Evolutionary conservation across 495 filamentous ascomycete genomes (phyloP), one percentile per base, ranked within the genome.

Genomic region (Paragyromitra xinjiangensis): DNA sequence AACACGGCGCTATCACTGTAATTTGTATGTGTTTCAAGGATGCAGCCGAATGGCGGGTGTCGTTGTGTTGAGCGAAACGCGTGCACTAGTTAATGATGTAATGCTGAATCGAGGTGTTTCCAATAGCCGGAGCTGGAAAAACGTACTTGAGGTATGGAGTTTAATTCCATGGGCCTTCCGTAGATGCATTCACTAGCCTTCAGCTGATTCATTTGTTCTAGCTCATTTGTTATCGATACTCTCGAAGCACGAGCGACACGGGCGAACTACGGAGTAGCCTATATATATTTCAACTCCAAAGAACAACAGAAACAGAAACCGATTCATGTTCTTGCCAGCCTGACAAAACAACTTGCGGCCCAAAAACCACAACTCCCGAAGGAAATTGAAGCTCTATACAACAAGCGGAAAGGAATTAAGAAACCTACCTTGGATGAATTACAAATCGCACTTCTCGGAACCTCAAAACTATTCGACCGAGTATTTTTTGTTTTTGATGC

Each of bases 71-170:
- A 5, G 44, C 1, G 44, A 48, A 48, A 9, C 2, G 14, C 11
- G 9, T 11, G 7, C 14, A 4, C 1, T 48, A 4, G 12, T 14
- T 48, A 48, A 48, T 16, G 44, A 66, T 51, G 6, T 22, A 6
- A 69, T 56, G 24, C 65, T 58, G 14, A 56, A 48, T 22, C 19
- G n/a, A 14, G 16, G 7, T 22, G 1, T 56, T 29, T 58, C 11
- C 7, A 39, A 29, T 56, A 69, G 50, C 50, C 22, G 65, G 65
- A 29, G 65, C 50, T n/a, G 37, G 65, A 44, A 69, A 69, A 51
- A 45, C 48, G n/a, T 67, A 51, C 19, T 12, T 55, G 6, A 67
- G 64, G 64, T 24, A 55, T 39, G 44, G 2, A 12, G 1, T 11
- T 29, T 16, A 3, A 26, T 34, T 51, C 9, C 29, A 34, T 29